These are phyloP conservation scores for Exserohilum rostratum DNA, from an alignment of 2,329 filamentous ascomycete species.

Conservation along the genomic window DNA sequence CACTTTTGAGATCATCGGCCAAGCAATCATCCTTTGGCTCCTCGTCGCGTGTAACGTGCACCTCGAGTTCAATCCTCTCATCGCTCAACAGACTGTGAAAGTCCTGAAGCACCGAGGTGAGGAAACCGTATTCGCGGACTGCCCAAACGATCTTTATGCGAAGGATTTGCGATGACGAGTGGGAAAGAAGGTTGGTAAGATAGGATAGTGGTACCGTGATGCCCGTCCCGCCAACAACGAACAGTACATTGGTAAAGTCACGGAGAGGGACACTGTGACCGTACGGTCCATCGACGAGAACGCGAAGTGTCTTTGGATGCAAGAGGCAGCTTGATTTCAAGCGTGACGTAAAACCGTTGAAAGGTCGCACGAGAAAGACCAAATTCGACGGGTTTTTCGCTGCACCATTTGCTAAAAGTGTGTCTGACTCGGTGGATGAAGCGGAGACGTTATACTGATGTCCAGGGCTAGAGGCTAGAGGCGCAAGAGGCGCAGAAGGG, in stretches of 20 bases:
- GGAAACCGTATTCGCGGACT: constrained; percentile 39
- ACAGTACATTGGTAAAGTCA: constrained; percentile 48
- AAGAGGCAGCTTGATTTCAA: constrained; percentile 37
- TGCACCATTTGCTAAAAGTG: constrained; percentile 24
- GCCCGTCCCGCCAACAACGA: constrained; percentile 47
- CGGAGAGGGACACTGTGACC: constrained; percentile 52
- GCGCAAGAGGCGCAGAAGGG: constrained; percentile 14
- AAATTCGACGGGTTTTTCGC: constrained; percentile 30
- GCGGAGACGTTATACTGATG: constrained; percentile 14
- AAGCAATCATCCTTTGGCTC: constrained; percentile 31
- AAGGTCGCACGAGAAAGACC: constrained; percentile 58
- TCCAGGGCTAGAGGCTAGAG: constrained; percentile 13
- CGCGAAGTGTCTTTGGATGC: constrained; percentile 36
- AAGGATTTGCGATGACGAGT: constrained; percentile 18
- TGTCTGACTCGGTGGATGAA: constrained; percentile 38
- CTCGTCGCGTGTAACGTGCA: constrained; percentile 35
- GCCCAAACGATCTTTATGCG: constrained; percentile 43
- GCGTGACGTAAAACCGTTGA: constrained; percentile 58
- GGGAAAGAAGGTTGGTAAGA: constrained; percentile 23
- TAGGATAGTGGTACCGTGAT: constrained; percentile 44
- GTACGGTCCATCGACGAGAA: constrained; percentile 60
- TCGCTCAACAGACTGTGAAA: constrained; percentile 28
- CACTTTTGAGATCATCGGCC: constrained; percentile 21
- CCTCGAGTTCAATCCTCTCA: constrained; percentile 33
- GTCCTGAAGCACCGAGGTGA: constrained; percentile 31